phyloP scores from a whole-genome alignment of 1,139 yeast species.

The Suhomyces bolitotheri region DNA sequence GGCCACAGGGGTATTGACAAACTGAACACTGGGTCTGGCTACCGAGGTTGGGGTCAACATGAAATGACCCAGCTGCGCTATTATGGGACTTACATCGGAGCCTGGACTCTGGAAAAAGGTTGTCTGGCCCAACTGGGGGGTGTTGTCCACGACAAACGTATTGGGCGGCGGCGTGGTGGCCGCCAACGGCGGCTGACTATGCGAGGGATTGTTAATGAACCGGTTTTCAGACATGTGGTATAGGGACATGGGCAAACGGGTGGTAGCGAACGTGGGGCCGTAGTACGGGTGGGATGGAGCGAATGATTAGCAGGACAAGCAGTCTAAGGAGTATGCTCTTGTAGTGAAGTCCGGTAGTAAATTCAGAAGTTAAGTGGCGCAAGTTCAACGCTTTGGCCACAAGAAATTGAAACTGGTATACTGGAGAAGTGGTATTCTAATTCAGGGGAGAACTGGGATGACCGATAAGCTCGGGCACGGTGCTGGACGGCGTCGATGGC shows the following conservation, averaged over 20 bases:
- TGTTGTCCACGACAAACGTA: conserved; percentile 5
- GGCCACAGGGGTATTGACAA: conserved; percentile 7
- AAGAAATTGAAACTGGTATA: too few species aligned
- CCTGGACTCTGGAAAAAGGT: conserved; percentile 13
- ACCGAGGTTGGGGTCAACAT: conserved; percentile 13
- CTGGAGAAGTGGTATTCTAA: too few species aligned
- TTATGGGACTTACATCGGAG: conserved; percentile 14
- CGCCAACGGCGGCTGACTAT: conserved; percentile 3
- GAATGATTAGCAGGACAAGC: too few species aligned
- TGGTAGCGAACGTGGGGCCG: not conserved
- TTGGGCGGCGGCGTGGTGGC: conserved; percentile 10
- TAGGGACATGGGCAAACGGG: not conserved
- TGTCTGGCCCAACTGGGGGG: conserved; percentile 9
- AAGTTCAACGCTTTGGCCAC: too few species aligned
- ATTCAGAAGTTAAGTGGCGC: too few species aligned
- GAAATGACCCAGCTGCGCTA: conserved; percentile 8
- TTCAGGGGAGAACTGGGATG: too few species aligned
- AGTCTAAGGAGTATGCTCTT: too few species aligned
- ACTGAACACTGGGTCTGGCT: conserved; percentile 7
- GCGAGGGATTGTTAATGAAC: conserved; percentile 3
- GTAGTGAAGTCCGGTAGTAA: too few species aligned
- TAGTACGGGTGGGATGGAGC: too few species aligned
- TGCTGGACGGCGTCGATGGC: too few species aligned
- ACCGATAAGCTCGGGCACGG: too few species aligned
- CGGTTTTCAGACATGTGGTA: conserved; percentile 2